phyloP scores from a whole-genome alignment of 2,329 filamentous ascomycete species.

The Ophiocordyceps australis region DNA sequence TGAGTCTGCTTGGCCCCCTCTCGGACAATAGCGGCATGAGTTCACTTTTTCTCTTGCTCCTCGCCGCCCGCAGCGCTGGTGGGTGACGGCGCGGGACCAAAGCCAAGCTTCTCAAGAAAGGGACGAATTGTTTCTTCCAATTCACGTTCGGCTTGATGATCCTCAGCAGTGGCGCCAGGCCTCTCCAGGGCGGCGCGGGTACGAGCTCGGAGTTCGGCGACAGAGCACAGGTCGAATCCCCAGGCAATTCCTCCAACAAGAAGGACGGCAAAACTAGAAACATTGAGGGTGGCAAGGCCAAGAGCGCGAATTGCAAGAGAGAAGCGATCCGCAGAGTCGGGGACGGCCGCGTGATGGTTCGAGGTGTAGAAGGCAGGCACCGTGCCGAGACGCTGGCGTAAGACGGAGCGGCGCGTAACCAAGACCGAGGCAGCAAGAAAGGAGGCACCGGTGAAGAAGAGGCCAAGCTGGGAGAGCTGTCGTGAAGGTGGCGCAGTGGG shows the following conservation, averaged over 20 bases:
- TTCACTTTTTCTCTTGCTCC: too few relatives aligned
- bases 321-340: constrained; percentile 13
- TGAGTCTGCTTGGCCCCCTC: too few relatives aligned
- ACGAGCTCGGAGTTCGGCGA: constrained; percentile 43
- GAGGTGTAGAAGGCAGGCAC: constrained; percentile 56
- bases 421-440: constrained; percentile 58
- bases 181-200: constrained; percentile 24
- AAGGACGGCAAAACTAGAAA: constrained; percentile 59
- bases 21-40: too few relatives aligned
- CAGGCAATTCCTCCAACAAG: constrained; percentile 55
- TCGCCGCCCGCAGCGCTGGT: too few relatives aligned
- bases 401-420: constrained; percentile 53
- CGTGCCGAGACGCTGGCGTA: constrained; percentile 39
- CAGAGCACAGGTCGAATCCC: constrained; percentile 54
- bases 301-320: constrained; percentile 70
- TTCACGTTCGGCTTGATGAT: constrained; percentile 32
- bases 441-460: constrained; percentile 57
- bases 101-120: constrained; percentile 32
- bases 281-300: constrained; percentile 74
- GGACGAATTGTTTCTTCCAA: constrained; percentile 43
- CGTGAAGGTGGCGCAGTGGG: constrained; percentile 23
- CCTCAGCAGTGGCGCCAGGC: constrained; percentile 13
- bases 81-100: too few relatives aligned
- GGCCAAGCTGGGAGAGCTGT: constrained; percentile 38
- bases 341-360: constrained; percentile 19